Base-by-base conservation (phyloP, 371 early-diverging fungal genomes). In the Actinomortierella ambigua region DNA sequence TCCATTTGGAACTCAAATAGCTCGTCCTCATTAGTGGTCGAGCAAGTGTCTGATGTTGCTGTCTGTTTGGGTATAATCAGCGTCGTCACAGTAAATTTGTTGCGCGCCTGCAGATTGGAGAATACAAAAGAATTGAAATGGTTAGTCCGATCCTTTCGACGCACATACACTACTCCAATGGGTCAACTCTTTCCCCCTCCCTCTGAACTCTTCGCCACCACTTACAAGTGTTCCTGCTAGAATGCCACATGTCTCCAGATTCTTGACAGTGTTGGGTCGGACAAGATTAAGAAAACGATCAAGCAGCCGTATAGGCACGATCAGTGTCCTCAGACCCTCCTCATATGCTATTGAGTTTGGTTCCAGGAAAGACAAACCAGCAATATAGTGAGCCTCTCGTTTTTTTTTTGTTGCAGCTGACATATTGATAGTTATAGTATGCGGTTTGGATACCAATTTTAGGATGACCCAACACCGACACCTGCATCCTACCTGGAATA, bases 181-280 rank as follows among this genome's bases (percentile, higher is more conserved):
- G n/a, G n/a, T n/a, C n/a, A 48, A 24, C 20, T 8, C 24, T 26
- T 50, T 6, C 23, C 49, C n/a, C 18, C 9, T 23, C 3, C 13
- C 42, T 14, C 11, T 34, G 7, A 34, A 11, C 11, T 34, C 11
- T 34, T 34, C 11, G 4, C 11, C 34, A 6, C 34, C 34, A 11
- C 62, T 60, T 82, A 89, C 87, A 62, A 94, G 62, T 43, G 61
- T 84, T 39, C 97, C 97, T 57, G 89, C 91, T 14, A 96, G 77
- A 13, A 96, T 88, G 3, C 93, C 97, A 78, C 96, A 95, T 3
- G 97, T 96, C 61, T 96, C 97, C 29, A 96, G 75, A 64, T 94
- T 95, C 18, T 79, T 81, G 6, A 56, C 56, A 0, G 97, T 96
- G 71, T 96, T 95, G 6, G 63, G 51, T 13, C 77, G 71, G 1